Evolutionary conservation across 208 protist genomes (phyloP).

Genomic region (Trypanosoma mega): DNA sequence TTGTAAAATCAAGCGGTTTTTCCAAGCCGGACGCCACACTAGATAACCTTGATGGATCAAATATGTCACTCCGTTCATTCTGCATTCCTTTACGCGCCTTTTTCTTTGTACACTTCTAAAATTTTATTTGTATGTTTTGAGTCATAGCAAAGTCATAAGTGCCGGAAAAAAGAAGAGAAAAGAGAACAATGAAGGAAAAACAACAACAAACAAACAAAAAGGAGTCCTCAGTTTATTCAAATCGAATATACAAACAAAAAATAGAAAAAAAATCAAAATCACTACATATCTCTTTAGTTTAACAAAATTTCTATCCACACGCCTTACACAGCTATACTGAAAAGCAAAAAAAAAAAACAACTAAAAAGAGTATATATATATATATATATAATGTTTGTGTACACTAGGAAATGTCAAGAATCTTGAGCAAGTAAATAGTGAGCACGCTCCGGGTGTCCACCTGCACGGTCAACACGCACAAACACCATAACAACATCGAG

Average conservation of each 20-base stretch:
- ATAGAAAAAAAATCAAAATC: too few relatives aligned
- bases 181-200: not conserved
- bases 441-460: constrained; percentile 1
- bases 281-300: too few relatives aligned
- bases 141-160: not conserved
- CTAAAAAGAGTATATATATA: constrained; percentile 5
- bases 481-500: constrained; percentile 23
- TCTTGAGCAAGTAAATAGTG: constrained; percentile 1
- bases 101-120: not conserved
- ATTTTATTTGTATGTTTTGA: not conserved
- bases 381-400: not conserved
- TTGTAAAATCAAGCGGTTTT: constrained; percentile 41
- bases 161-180: not conserved
- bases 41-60: constrained; percentile 20
- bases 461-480: constrained; percentile 9
- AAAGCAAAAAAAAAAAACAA: not conserved
- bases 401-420: not conserved
- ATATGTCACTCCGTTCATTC: not conserved
- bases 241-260: not conserved
- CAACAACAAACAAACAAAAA: not conserved
- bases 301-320: too few relatives aligned
- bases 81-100: not conserved
- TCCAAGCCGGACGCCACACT: constrained; percentile 21
- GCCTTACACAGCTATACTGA: too few relatives aligned
- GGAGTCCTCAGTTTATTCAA: not conserved